Conservation (phyloP, 495 filamentous ascomycete species). For the Penicillium daleae region DNA sequence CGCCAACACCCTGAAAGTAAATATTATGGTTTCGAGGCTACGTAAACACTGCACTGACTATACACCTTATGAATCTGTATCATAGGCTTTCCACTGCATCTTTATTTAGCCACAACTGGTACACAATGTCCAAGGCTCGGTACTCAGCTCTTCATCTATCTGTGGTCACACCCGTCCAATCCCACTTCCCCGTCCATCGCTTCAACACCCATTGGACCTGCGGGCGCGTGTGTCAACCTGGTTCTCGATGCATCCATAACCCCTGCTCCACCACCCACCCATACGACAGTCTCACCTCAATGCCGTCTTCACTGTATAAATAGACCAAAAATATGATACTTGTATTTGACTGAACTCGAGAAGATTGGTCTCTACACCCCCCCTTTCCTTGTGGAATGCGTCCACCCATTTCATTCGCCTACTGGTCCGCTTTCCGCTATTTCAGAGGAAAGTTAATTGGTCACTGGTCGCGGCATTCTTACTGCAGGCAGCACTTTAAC, state of each 20-base stretch:
- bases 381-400: neutral
- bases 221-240: neutral
- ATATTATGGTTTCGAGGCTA: neutral
- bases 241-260: neutral
- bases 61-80: no score
- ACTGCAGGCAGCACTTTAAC: constrained; percentile 1
- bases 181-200: neutral
- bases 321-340: no score
- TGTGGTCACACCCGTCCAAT: neutral
- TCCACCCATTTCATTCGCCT: neutral
- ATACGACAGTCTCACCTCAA: neutral
- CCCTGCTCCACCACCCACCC: neutral
- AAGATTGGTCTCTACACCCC: neutral
- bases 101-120: no score
- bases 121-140: neutral
- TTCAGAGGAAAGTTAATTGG: neutral
- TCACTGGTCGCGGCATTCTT: neutral
- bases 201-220: neutral
- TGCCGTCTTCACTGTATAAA: no score
- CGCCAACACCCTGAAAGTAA: no score
- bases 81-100: no score
- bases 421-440: neutral
- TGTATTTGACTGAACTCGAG: neutral
- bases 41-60: no score
- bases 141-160: neutral